These are phyloP conservation scores for Plasmodium malariae DNA, from an alignment of 169 alveolate species.

Conservation along the genomic window DNA sequence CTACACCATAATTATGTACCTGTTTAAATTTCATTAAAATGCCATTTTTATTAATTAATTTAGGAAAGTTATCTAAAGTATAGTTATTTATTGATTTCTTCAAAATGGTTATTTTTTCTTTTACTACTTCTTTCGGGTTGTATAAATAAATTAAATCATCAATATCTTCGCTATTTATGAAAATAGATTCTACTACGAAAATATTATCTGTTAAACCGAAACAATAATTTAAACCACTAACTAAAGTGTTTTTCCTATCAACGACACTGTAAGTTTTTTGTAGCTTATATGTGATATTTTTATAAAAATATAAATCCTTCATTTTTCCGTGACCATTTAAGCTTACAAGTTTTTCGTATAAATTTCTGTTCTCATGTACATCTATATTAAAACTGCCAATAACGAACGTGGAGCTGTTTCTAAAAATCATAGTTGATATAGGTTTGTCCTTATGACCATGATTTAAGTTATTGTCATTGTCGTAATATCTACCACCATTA, in stretches of 20 bases:
- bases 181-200: conserved; percentile 53
- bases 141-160: conserved; percentile 46
- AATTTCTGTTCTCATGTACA: conserved; percentile 19
- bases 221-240: conserved; percentile 61
- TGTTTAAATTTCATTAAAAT: conserved; percentile 48
- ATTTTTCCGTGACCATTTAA: conserved; percentile 39
- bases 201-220: conserved; percentile 74
- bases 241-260: conserved; percentile 54
- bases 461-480: background rate
- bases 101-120: conserved; percentile 34
- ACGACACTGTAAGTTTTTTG: conserved; percentile 63
- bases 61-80: conserved; percentile 22
- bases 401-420: conserved; percentile 59
- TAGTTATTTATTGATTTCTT: conserved; percentile 42
- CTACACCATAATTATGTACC: conserved; percentile 69
- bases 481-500: background rate
- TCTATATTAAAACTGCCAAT: conserved; percentile 73
- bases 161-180: conserved; percentile 26
- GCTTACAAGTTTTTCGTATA: conserved; percentile 37
- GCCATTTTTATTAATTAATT: conserved; percentile 57
- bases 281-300: conserved; percentile 60
- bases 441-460: background rate
- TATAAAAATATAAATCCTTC: conserved; percentile 67
- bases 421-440: conserved; percentile 40
- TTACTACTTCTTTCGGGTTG: conserved; percentile 51